Conservation (phyloP, 2,329 filamentous ascomycete genomes). For the Salinomyces thailandicus region DNA sequence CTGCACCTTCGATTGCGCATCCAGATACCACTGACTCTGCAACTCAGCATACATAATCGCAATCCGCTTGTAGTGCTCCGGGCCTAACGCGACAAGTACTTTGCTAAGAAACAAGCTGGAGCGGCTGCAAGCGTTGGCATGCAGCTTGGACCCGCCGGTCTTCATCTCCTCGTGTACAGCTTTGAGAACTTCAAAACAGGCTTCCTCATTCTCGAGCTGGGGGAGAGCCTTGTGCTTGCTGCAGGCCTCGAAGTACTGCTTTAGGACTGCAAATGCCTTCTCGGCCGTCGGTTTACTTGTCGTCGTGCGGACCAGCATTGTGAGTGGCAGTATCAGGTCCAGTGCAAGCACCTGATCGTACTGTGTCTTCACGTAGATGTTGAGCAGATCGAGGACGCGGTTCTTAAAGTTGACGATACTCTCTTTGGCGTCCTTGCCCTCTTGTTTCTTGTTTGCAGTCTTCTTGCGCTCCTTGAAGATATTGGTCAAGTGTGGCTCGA, state of each 20-base stretch:
- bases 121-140: slow-evolving; percentile 64
- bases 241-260: slow-evolving; percentile 58
- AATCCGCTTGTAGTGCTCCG: slow-evolving; percentile 27
- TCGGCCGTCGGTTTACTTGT: slow-evolving; percentile 63
- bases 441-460: slow-evolving; percentile 59
- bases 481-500: slow-evolving; percentile 72
- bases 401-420: slow-evolving; percentile 92
- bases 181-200: slow-evolving; percentile 48
- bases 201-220: slow-evolving; percentile 31
- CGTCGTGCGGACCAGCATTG: slow-evolving; percentile 67
- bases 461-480: slow-evolving; percentile 72
- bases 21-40: slow-evolving; percentile 33
- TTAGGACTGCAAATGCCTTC: slow-evolving; percentile 62
- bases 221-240: slow-evolving; percentile 37
- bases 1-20: slow-evolving; percentile 33
- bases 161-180: slow-evolving; percentile 59
- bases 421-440: slow-evolving; percentile 77
- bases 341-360: slow-evolving; percentile 57
- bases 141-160: slow-evolving; percentile 54
- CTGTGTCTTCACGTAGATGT: slow-evolving; percentile 74
- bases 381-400: slow-evolving; percentile 76
- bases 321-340: slow-evolving; percentile 61
- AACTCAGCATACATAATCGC: slow-evolving; percentile 34
- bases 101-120: slow-evolving; percentile 59
- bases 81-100: slow-evolving; percentile 44